Evolutionary conservation across 352 stramenopile species (phyloP), one percentile per base, ranked within the genome.

Genomic region (Globisporangium okanoganense): DNA sequence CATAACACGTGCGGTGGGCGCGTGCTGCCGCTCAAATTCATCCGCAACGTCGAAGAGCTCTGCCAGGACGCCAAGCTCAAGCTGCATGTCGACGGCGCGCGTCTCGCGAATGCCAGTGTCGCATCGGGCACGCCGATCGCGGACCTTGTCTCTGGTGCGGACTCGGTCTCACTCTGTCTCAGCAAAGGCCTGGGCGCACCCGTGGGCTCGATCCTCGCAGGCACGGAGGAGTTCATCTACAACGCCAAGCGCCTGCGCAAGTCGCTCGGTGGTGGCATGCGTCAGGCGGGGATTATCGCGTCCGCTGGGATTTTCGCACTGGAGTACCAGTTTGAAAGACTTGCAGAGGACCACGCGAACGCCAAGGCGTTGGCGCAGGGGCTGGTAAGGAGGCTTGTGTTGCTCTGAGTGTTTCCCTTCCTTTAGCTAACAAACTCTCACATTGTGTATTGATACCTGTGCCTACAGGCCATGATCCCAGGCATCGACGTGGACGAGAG

Each of bases 1-100:
- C 97, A 99, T 62, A 99, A 99, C 74, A 93, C 92, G 54, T 94
- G 96, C 36, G 97, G 97, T 27, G 97, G 97, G 5, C 79, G 92
- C 13, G 82, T 97, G 24, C 77, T 99, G 29, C 76, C 93, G 14
- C 58, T 83, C 7, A 53, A 69, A 6, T 98, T 97, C 70, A 78
- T 98, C 54, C 71, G 82, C 48, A 48, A 78, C 9, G 75, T 97
- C 12, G 80, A 81, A 45, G 65, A 65, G 22, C 80, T 97, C 45
- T 91, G 88, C 52, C 64, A 82, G 22, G 69, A 92, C 36, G 76
- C 77, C 58, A 67, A 80, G 12, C 77, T 99, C 8, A 87, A 92
- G 61, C 75, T 99, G 13, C 97, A 99, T 69, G 73, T 99, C 18
- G 97, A 99, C 70, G 97, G 86, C 33, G 96, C 97, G 27, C 85